Base-by-base conservation (phyloP, 2,329 filamentous ascomycete species). In the Penicillium brasilianum region DNA sequence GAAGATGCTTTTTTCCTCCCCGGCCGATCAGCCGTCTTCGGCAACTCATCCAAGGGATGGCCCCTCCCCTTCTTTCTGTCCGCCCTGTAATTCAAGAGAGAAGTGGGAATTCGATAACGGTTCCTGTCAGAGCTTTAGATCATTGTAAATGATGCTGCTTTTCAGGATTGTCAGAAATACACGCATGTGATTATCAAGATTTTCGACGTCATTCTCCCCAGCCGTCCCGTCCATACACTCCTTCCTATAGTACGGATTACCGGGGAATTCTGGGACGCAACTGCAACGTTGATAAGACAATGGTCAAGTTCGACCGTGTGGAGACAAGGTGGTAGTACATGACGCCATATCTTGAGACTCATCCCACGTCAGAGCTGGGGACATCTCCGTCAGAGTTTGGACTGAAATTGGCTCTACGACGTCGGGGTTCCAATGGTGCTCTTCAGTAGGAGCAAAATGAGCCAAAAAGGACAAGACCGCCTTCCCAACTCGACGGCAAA, bases 211-310 rank as follows among this genome's bases (percentile, higher is more conserved):
- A 66, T 63, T 18, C 30, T 56, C 44, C 1, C 18, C 10, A n/a
- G 8, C 14, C 9, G 9, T n/a, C n/a, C n/a, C n/a, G n/a, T n/a
- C n/a, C n/a, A n/a, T n/a, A n/a, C n/a, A n/a, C n/a, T n/a, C n/a
- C n/a, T n/a, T n/a, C n/a, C n/a, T n/a, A n/a, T 43, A 41, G 34
- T 10, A 48, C n/a, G 20, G 20, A 22, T 20, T 25, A 10, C 11
- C 28, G 20, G 11, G 57, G 18, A 22, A 25, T 18, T 18, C 18
- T 59, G 59, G 63, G 51, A 66, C 64, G 68, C 66, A 69, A 70
- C 66, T 68, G 68, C 60, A 70, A 70, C 68, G 61, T 53, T 63
- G 43, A n/a, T 18, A 44, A 59, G 55, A 70, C 65, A 70, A 69
- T 70, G 53, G 48, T 55, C 52, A 59, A 66, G 65, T 68, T 57